Base-by-base conservation (phyloP, 2,329 filamentous ascomycete species). In the Nigrospora sphaerica region DNA sequence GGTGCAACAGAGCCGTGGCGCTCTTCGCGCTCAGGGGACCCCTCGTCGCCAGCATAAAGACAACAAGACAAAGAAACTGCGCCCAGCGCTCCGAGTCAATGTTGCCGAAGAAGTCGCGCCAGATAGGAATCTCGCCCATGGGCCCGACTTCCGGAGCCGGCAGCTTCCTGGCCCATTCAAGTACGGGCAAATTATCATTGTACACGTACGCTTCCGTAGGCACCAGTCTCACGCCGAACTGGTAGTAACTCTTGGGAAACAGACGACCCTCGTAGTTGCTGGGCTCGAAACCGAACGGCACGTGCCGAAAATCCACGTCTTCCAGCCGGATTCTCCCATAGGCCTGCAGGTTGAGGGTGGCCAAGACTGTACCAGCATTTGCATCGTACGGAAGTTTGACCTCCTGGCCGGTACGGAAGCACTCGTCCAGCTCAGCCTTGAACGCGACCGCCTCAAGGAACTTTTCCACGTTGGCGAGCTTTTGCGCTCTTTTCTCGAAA, bases 231-330 rank as follows among this genome's bases (percentile, higher is more conserved):
- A 88, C 68, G 11, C 74, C 71, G 62, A 87, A 88, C 52, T 79
- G 76, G 42, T 87, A 74, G 54, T 80, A 79, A 32, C 73, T 72
- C 54, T 84, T 83, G 33, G 85, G 78, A 51, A 84, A 82, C 48
- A 80, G 79, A 46, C 84, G 75, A 18, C 81, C 84, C 56, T 86
- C 80, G 62, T 90, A 90, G 52, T 85, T 81, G 14, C 79, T 79
- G 9, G 83, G 83, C 45, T 80, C 77, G 56, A 89, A 85, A 1
- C 86, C 86, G 59, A 86, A 83, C 2, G 82, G 81, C 31, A 86
- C 80, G 42, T 74, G 56, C 1, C 80, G 79, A 6, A 85, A 73
- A 36, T 83, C 70, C 2, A 73, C 58, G 0, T 78, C 69, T 4
- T 72, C 65, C 7, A 86, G 58, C 14, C 60, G 68, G 37, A 89